Percentiles rank a stretch among this genome's conserved stretches.
Conservation (phyloP, 306 rosid genomes). For the Ochetophila trinervis region DNA sequence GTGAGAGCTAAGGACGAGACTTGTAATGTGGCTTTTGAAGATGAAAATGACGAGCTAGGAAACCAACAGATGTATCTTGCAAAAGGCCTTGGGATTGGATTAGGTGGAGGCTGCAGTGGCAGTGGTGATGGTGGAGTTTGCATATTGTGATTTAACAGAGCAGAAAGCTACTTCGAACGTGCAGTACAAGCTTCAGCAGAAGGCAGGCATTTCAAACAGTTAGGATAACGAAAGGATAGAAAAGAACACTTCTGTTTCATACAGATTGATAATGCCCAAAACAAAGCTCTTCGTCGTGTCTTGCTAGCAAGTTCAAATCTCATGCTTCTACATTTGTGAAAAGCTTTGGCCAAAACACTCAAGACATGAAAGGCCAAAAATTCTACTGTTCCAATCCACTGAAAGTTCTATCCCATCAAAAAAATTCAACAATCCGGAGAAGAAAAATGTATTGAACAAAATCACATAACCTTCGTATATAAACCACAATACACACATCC, state of each 20-base stretch:
- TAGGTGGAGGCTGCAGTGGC: constrained; percentile 27
- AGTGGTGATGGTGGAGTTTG: constrained; percentile 34
- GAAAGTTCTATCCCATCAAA: not conserved
- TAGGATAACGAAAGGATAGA: not conserved
- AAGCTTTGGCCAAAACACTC: too few species aligned
- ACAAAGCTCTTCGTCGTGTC: too few species aligned
- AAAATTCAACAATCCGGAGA: not conserved
- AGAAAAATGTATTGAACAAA: constrained; percentile 5
- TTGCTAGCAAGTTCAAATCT: too few species aligned
- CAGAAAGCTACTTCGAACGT: constrained; percentile 60
- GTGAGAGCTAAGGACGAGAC: constrained; percentile 31
- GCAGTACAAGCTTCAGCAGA: constrained; percentile 78
- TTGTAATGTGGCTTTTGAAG: constrained; percentile 35
- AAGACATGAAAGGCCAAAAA: too few species aligned
- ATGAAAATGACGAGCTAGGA: constrained; percentile 9
- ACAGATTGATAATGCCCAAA: too few species aligned
- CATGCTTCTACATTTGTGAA: too few species aligned
- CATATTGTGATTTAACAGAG: too few species aligned
- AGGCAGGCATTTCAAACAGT: constrained; percentile 45
- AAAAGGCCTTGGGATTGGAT: constrained; percentile 54
- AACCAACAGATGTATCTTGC: constrained; percentile 49
- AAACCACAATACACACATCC: constrained; percentile 31
- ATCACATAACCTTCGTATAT: constrained; percentile 1
- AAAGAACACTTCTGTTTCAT: not conserved
- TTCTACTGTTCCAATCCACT: too few species aligned